A percentile compares a stretch with the other conserved stretches of the same genome.
phyloP scores from a whole-genome alignment of 768 basidiomycete species.

The Lactarius trivialis region DNA sequence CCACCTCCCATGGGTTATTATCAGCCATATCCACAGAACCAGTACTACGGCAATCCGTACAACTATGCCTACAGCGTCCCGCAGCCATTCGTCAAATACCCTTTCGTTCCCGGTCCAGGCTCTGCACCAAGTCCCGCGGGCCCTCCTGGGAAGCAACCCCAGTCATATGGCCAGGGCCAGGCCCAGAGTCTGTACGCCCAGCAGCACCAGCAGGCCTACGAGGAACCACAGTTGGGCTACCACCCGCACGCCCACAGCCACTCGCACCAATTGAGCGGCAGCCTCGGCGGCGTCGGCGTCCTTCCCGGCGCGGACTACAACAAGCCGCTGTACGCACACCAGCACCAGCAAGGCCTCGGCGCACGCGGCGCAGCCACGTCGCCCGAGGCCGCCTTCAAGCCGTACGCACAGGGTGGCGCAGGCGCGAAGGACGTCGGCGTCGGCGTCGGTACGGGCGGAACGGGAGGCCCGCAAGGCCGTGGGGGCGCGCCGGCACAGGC shows the following conservation, averaged over 20 bases:
- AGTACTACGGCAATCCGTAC: slow-evolving; percentile 72
- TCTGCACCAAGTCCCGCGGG: slow-evolving; percentile 56
- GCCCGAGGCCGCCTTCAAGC: slow-evolving; percentile 71
- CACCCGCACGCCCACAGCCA: slow-evolving; percentile 47
- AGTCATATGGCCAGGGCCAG: slow-evolving; percentile 50
- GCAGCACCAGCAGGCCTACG: slow-evolving; percentile 47
- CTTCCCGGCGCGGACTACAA: slow-evolving; percentile 32
- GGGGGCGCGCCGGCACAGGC: slow-evolving; percentile 41
- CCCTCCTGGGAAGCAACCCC: slow-evolving; percentile 54
- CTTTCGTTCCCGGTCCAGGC: slow-evolving; percentile 64
- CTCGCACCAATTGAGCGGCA: slow-evolving; percentile 31
- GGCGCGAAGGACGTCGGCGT: slow-evolving; percentile 38
- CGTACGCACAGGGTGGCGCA: slow-evolving; percentile 58
- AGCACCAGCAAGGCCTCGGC: slow-evolving; percentile 56
- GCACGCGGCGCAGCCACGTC: slow-evolving; percentile 49
- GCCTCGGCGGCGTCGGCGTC: slow-evolving; percentile 30
- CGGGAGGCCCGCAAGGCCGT: slow-evolving; percentile 37
- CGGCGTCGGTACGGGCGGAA: slow-evolving; percentile 37
- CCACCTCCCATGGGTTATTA: slow-evolving; percentile 57
- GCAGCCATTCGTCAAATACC: slow-evolving; percentile 71
- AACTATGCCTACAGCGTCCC: slow-evolving; percentile 49
- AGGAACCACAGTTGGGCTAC: slow-evolving; percentile 49
- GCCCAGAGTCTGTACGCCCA: slow-evolving; percentile 62
- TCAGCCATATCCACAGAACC: slow-evolving; percentile 67
- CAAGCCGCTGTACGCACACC: slow-evolving; percentile 46